Base-by-base conservation (phyloP, 2,329 filamentous ascomycete genomes). In the Diaporthe capsici region DNA sequence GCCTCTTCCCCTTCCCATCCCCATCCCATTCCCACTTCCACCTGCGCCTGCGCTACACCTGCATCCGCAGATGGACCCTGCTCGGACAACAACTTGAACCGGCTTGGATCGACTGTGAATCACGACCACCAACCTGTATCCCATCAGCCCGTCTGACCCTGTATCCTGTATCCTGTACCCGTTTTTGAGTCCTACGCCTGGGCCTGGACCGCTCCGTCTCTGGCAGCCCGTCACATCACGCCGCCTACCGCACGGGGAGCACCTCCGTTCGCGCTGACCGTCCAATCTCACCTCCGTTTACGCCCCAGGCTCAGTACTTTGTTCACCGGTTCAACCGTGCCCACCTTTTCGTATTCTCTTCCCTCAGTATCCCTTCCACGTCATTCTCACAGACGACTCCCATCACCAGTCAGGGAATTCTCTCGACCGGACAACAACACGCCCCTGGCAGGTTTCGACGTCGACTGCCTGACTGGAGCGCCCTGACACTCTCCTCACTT, bases 241-340 rank as follows among this genome's bases (percentile, higher is more conserved):
- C 47, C 31, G 47, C 47, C 65, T 20, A n/a, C 34, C 47, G 49
- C 65, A 42, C 65, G 34, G 65, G 15, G 49, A 55, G 34, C 17
- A n/a, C 31, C 65, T 70, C 65, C 65, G 65, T 70, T 70, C n/a
- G 65, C n/a, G 49, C 65, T 42, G 49, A 70, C 65, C 65, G 49
- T 70, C 49, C 65, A 70, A 39, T 55, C 34, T 39, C 47, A 22
- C 63, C 47, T 68, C 65, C 65, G 65, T 68, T 68, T 68, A 53
- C 65, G 47, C 31, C 13, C 34, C 47, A 28, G 47, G 31, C 13
- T 5, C 65, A 42, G 34, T 53, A 55, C 65, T 55, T 70, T 70
- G 65, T 70, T 42, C 65, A 70, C 65, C 47, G 31, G 31, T 53
- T 68, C 65, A 39, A 68, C 65, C 65, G 65, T 70, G 65, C 65